Conservation (phyloP, 495 filamentous ascomycete species). For the Elaphomyces granulatus region DNA sequence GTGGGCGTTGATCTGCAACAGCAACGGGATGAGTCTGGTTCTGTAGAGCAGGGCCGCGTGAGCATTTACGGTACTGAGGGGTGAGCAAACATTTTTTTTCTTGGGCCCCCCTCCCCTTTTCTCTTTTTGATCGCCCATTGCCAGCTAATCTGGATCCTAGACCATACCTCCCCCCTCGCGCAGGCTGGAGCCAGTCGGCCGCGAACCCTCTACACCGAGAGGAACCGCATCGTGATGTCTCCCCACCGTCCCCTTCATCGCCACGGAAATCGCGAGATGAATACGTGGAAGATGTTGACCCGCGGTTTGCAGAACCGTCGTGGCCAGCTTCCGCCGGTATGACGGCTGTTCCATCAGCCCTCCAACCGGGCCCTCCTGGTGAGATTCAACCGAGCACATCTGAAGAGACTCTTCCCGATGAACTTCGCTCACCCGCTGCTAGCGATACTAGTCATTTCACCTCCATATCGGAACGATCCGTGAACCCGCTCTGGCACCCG, state of each 20-base stretch:
- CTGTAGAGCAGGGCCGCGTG: constrained; percentile 63
- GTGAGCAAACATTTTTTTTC: too few relatives aligned
- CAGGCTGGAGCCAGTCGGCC: constrained; percentile 25
- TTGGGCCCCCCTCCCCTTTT: too few relatives aligned
- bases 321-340: constrained; percentile 14
- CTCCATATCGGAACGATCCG: constrained; percentile 66
- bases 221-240: constrained; percentile 22
- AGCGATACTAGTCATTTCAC: constrained; percentile 72
- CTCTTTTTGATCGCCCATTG: constrained; percentile 3
- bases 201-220: constrained; percentile 10
- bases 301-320: constrained; percentile 52
- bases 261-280: constrained; percentile 33
- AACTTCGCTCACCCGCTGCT: constrained; percentile 57
- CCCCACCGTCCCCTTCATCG: too few relatives aligned
- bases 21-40: background rate
- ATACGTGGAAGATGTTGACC: constrained; percentile 93
- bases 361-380: constrained; percentile 28
- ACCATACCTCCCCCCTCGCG: constrained; percentile 49
- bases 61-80: too few relatives aligned
- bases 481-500: constrained; percentile 72
- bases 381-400: constrained; percentile 12
- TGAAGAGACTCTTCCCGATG: constrained; percentile 25
- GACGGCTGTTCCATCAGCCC: constrained; percentile 16
- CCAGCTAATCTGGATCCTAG: constrained; percentile 26
- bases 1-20: too few relatives aligned